These are phyloP conservation scores for Karstenula rhodostoma DNA, from an alignment of 2,329 filamentous ascomycete genomes.

Conservation along the genomic window DNA sequence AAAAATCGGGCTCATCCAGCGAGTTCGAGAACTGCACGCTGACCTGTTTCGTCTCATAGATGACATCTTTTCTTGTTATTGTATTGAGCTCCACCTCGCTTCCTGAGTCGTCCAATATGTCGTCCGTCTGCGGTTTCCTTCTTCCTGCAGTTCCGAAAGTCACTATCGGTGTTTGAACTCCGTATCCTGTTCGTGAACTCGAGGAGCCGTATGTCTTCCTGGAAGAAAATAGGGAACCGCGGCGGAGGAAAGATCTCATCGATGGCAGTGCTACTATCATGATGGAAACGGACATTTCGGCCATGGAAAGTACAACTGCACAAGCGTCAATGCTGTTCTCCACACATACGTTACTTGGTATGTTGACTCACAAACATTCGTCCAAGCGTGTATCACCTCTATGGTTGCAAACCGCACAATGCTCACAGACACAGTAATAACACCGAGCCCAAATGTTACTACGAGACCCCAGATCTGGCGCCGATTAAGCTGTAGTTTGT, in stretches of 20 bases:
- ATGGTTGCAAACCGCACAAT: constrained; percentile 32
- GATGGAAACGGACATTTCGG: constrained; percentile 37
- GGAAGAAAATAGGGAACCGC: constrained; percentile 29
- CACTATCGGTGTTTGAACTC: constrained; percentile 16
- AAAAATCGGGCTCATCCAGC: constrained; percentile 15
- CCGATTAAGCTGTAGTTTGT: constrained; percentile 27
- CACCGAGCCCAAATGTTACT: constrained; percentile 32
- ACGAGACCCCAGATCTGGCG: constrained; percentile 34
- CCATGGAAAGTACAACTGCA: constrained; percentile 34
- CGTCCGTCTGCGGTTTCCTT: constrained; percentile 20
- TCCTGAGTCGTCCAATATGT: constrained; percentile 27
- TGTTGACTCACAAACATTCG: constrained; percentile 33
- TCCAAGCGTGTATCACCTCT: constrained; percentile 32
- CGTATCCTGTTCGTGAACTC: constrained; percentile 17
- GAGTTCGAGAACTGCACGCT: constrained; percentile 31
- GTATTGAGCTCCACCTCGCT: constrained; percentile 34
- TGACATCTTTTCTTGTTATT: constrained; percentile 29
- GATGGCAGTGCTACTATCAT: constrained; percentile 37
- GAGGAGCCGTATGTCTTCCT: constrained; percentile 27
- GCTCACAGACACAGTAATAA: constrained; percentile 33
- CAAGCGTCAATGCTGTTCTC: constrained; percentile 8
- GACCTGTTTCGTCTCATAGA: constrained; percentile 30
- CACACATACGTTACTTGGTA: not conserved
- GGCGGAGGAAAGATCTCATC: constrained; percentile 32
- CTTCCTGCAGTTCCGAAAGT: constrained; percentile 16